Percentiles rank a stretch among this genome's conserved stretches.
Conservation (phyloP, 1,284 basidiomycete genomes). For the Sporisorium iseilematis-ciliati region DNA sequence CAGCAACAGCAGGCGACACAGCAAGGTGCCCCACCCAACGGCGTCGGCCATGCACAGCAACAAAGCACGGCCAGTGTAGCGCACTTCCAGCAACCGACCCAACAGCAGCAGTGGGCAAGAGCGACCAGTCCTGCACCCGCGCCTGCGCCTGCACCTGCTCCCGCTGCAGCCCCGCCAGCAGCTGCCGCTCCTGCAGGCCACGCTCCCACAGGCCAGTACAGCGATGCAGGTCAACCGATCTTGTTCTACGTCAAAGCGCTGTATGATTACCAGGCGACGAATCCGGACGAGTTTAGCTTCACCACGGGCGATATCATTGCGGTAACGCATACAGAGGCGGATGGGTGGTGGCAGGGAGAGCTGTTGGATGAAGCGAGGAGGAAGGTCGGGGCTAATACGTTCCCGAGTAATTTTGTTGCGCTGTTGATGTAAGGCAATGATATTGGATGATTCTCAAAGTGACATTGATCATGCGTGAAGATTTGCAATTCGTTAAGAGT, state of each 20-base stretch:
- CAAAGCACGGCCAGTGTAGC: conserved; percentile 32
- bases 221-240: conserved; percentile 81
- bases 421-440: conserved; percentile 73
- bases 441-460: background rate
- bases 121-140: conserved; percentile 39
- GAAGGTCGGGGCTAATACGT: conserved; percentile 82
- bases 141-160: conserved; percentile 22
- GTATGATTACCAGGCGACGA: conserved; percentile 89
- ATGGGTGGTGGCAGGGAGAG: conserved; percentile 91
- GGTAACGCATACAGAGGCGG: conserved; percentile 88
- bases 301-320: conserved; percentile 91
- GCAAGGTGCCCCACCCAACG: conserved; percentile 45
- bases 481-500: background rate
- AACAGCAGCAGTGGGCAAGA: conserved; percentile 39
- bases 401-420: conserved; percentile 86
- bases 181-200: conserved; percentile 43
- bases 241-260: conserved; percentile 84
- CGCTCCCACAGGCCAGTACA: conserved; percentile 78
- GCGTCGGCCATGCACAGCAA: conserved; percentile 27
- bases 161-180: conserved; percentile 43
- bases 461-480: background rate
- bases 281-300: conserved; percentile 87
- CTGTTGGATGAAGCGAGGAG: conserved; percentile 85
- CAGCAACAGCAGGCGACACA: conserved; percentile 55
- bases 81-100: conserved; percentile 30